A percentile compares a stretch with the other conserved stretches of the same genome.
Conservation (phyloP, 345 rosid genomes). For the Lepidium didymum region DNA sequence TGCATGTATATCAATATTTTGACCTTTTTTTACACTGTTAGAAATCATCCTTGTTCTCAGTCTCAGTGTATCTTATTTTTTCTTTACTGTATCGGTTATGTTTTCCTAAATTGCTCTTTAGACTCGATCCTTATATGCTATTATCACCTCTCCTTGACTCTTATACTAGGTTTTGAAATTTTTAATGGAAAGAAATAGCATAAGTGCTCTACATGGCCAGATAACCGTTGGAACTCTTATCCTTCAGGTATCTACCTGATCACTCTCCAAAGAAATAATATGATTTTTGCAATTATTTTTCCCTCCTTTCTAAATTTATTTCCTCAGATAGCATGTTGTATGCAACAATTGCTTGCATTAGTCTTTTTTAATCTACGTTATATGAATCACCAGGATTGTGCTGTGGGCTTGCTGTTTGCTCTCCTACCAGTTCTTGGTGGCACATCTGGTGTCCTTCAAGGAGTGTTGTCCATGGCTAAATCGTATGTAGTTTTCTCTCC, state of each 20-base stretch:
- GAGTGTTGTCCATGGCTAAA: conserved; percentile 78
- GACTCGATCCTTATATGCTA: not conserved
- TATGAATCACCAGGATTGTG: conserved; percentile 63
- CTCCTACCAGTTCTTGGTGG: conserved; percentile 95
- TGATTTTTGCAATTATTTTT: not conserved
- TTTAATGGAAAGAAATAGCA: conserved; percentile 81
- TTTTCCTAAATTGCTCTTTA: conserved; percentile 3
- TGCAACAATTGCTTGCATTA: not conserved
- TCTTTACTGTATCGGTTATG: not conserved
- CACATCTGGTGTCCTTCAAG: conserved; percentile 77
- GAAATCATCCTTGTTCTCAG: not conserved
- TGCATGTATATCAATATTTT: not conserved
- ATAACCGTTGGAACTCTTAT: conserved; percentile 87
- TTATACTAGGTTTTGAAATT: conserved; percentile 69
- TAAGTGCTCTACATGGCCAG: conserved; percentile 77
- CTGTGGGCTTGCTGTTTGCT: conserved; percentile 90
- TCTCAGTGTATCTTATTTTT: not conserved
- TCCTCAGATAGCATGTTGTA: not conserved
- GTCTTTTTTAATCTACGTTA: not conserved
- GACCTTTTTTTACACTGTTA: not conserved
- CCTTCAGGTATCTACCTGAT: conserved; percentile 52
- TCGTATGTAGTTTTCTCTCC: conserved; percentile 41
- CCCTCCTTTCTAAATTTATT: not conserved
- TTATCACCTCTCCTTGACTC: not conserved
- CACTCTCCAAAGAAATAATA: not conserved